These are phyloP conservation scores for Phytophthora boehmeriae DNA, from an alignment of 352 stramenopile species.

Conservation along the genomic window DNA sequence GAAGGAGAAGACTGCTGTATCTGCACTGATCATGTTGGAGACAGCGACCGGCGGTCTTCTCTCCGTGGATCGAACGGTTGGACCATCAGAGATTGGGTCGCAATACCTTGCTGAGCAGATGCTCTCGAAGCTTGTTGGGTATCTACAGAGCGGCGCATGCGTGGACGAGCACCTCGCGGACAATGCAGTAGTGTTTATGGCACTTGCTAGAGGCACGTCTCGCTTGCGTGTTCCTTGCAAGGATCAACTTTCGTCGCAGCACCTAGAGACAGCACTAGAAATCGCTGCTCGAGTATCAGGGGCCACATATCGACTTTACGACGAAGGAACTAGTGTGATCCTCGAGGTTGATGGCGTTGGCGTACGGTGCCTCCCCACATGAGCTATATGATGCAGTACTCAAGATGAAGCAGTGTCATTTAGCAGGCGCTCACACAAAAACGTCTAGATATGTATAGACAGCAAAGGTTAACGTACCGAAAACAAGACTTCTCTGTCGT, in stretches of 20 bases:
- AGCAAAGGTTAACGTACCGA: too few species aligned
- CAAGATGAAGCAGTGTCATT: too few species aligned
- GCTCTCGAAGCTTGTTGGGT: slow-evolving; percentile 31
- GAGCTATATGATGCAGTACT: slow-evolving; percentile 2
- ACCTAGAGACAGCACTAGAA: slow-evolving; percentile 61
- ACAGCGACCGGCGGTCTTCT: slow-evolving; percentile 50
- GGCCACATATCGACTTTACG: slow-evolving; percentile 39
- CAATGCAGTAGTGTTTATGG: slow-evolving; percentile 76
- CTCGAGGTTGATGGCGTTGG: slow-evolving; percentile 60
- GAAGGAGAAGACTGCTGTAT: slow-evolving; percentile 43
- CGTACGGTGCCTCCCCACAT: slow-evolving; percentile 5
- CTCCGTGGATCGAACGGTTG: slow-evolving; percentile 41
- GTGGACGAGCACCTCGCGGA: slow-evolving; percentile 79
- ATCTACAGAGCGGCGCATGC: slow-evolving; percentile 53
- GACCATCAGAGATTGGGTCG: slow-evolving; percentile 23
- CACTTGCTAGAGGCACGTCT: slow-evolving; percentile 57
- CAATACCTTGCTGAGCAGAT: slow-evolving; percentile 48
- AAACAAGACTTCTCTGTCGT: too few species aligned
- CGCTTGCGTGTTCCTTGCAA: slow-evolving; percentile 54
- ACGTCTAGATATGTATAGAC: too few species aligned
- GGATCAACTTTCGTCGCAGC: slow-evolving; percentile 46
- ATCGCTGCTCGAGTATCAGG: slow-evolving; percentile 47
- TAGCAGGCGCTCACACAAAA: too few species aligned
- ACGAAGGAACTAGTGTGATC: slow-evolving; percentile 46
- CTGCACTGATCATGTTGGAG: slow-evolving; percentile 47